These are phyloP conservation scores for Coniochaeta hoffmannii DNA, from an alignment of 2,329 filamentous ascomycete genomes.

Conservation along the genomic window DNA sequence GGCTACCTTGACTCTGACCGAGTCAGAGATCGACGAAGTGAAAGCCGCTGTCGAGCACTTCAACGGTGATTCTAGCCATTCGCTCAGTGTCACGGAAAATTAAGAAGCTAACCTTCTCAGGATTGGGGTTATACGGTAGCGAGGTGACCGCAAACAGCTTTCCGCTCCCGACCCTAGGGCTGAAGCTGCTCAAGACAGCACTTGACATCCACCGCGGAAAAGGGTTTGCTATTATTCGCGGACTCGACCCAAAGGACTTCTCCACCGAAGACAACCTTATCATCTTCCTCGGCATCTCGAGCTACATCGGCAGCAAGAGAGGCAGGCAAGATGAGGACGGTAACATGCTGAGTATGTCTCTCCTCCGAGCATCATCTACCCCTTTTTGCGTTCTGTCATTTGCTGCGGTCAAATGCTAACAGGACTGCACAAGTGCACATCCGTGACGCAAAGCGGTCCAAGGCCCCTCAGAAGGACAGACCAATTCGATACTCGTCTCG, in stretches of 20 bases:
- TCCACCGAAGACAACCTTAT: constrained; percentile 33
- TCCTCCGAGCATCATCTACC: constrained; percentile 4
- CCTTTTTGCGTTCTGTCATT: neutral
- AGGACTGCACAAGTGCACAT: neutral
- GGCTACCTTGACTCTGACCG: constrained; percentile 16
- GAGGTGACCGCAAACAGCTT: constrained; percentile 14
- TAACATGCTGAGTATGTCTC: constrained; percentile 14
- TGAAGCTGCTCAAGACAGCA: constrained; percentile 9
- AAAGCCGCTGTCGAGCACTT: constrained; percentile 19
- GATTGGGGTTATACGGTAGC: constrained; percentile 12
- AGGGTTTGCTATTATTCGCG: constrained; percentile 37
- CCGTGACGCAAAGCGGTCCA: neutral
- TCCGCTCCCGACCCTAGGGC: constrained; percentile 13
- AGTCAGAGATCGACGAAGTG: constrained; percentile 19
- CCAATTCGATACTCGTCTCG: neutral
- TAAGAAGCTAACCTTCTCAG: neutral
- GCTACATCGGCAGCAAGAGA: constrained; percentile 33
- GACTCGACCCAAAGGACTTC: constrained; percentile 32
- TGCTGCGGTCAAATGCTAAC: neutral
- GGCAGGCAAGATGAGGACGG: constrained; percentile 23
- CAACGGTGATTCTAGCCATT: constrained; percentile 16
- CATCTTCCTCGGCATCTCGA: constrained; percentile 37
- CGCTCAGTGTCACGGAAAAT: neutral
- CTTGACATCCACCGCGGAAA: constrained; percentile 14
- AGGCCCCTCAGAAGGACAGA: neutral